Base-by-base conservation (phyloP, 2,329 filamentous ascomycete species). In the Hymenotorrendiella dingleyae region DNA sequence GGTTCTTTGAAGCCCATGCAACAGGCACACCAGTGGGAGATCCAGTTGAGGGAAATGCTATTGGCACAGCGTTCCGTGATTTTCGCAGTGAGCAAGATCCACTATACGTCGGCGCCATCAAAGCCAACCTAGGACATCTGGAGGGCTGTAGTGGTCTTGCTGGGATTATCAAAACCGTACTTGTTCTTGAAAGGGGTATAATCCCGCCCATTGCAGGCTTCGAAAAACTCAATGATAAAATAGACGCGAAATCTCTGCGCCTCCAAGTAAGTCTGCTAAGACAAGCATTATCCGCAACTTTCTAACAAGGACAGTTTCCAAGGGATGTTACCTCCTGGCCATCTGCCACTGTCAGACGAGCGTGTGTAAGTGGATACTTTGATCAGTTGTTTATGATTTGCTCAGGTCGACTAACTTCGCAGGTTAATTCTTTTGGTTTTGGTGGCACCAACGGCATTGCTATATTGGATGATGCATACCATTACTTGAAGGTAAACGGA, bases 121-220 rank as follows among this genome's bases (percentile, higher is more conserved):
- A 56, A 36, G 43, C 42, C 11, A 50, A 47, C 34, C 41, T 56
- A 9, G 54, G 55, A 9, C 55, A 57, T 43, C 23, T 46, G 1
- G 54, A 56, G 43, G 41, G 40, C 10, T 20, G 16, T 4, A 30
- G 29, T n/a, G 46, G 43, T n/a, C 4, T 48, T 4, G 42, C 46
- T 2, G 43, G 36, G 9, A 3, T 47, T 3, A 40, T 47, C 4
- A 56, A 53, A 20, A 16, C 22, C 3, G 14, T 32, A 2, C 8
- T 43, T 2, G 35, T 26, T n/a, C 9, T 47, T 6, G 27, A 44
- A 20, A 60, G 62, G 23, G 61, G 61, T 0, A 56, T 64, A 7
- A 61, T 68, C n/a, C 60, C 62, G 9, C 64, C 67, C 4, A 67
- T 65, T 45, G 54, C 54, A 27, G 62, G 66, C 24, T 67, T 67